These are phyloP conservation scores for Aaosphaeria arxii DNA, from an alignment of 2,329 filamentous ascomycete genomes.

Conservation along the genomic window DNA sequence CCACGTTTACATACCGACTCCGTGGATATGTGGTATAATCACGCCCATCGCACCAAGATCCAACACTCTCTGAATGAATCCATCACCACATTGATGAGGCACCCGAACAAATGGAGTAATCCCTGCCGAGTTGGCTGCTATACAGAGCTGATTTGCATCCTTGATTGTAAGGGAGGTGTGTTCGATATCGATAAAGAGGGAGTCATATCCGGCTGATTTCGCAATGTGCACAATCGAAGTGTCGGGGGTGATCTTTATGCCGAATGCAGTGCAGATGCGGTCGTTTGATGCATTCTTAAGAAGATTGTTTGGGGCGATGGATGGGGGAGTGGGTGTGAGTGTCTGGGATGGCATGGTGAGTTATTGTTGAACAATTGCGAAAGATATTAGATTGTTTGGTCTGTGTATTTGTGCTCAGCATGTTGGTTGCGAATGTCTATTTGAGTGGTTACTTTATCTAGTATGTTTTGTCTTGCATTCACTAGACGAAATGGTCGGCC, in stretches of 20 bases:
- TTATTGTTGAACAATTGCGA: not conserved
- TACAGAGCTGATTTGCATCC: conserved; percentile 28
- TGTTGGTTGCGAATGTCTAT: not conserved
- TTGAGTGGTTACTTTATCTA: not conserved
- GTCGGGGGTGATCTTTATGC: conserved; percentile 27
- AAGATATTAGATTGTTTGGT: not conserved
- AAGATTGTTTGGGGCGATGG: not conserved
- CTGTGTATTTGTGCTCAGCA: not conserved
- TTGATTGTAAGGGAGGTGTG: conserved; percentile 32
- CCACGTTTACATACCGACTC: not conserved
- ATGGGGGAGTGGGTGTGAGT: not conserved
- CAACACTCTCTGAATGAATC: conserved; percentile 29
- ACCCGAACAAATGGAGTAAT: conserved; percentile 32
- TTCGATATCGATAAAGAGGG: conserved; percentile 41
- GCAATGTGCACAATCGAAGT: conserved; percentile 32
- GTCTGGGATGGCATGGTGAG: not conserved
- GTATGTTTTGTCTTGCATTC: not conserved
- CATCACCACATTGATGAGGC: conserved; percentile 29
- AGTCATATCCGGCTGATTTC: conserved; percentile 33
- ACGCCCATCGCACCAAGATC: conserved; percentile 23
- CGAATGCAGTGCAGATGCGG: conserved; percentile 5
- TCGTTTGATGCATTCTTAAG: not conserved
- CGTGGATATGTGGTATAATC: conserved; percentile 7
- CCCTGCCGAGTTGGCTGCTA: conserved; percentile 20
- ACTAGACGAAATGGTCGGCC: not conserved